Evolutionary conservation across 208 protist genomes (phyloP).

Genomic region (Trypanosoma conorhini): DNA sequence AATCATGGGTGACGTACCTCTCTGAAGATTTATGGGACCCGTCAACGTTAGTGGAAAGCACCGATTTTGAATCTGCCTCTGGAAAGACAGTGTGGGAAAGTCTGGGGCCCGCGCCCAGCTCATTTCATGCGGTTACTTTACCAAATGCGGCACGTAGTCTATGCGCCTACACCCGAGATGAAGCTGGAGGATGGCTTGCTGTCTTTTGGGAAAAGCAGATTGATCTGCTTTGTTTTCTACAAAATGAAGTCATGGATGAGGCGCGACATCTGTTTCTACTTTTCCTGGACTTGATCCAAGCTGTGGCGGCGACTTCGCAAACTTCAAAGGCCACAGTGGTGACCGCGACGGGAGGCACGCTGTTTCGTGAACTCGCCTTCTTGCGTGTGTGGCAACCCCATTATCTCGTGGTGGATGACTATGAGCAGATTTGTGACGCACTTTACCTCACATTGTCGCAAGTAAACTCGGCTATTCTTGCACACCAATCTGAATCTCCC

Average conservation of each 20-base stretch:
- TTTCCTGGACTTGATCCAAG: conserved; percentile 60
- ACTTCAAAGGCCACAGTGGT: conserved; percentile 48
- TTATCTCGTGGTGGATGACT: conserved; percentile 72
- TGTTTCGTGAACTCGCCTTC: conserved; percentile 56
- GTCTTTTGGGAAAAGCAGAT: conserved; percentile 68
- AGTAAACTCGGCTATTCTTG: conserved; percentile 51
- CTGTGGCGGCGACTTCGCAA: conserved; percentile 67
- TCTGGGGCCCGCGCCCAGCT: conserved; percentile 7
- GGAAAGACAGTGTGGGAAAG: conserved; percentile 15
- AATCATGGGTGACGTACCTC: conserved; percentile 28
- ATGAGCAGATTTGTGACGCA: conserved; percentile 61
- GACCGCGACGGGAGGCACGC: conserved; percentile 36
- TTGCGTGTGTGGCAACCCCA: conserved; percentile 67
- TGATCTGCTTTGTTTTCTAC: conserved; percentile 49
- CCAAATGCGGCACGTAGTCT: conserved; percentile 28
- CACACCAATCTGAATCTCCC: conserved; percentile 52
- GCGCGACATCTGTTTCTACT: conserved; percentile 44
- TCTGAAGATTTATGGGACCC: conserved; percentile 28
- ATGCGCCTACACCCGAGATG: conserved; percentile 21
- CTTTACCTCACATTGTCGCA: conserved; percentile 64
- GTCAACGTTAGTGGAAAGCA: conserved; percentile 5
- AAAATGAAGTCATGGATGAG: conserved; percentile 39
- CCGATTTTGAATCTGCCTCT: background rate
- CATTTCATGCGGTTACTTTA: conserved; percentile 20
- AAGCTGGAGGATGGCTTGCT: conserved; percentile 54